Evolutionary conservation across 2,329 filamentous ascomycete genomes (phyloP), one percentile per base, ranked within the genome.

Genomic region (Fonsecaea nubica): DNA sequence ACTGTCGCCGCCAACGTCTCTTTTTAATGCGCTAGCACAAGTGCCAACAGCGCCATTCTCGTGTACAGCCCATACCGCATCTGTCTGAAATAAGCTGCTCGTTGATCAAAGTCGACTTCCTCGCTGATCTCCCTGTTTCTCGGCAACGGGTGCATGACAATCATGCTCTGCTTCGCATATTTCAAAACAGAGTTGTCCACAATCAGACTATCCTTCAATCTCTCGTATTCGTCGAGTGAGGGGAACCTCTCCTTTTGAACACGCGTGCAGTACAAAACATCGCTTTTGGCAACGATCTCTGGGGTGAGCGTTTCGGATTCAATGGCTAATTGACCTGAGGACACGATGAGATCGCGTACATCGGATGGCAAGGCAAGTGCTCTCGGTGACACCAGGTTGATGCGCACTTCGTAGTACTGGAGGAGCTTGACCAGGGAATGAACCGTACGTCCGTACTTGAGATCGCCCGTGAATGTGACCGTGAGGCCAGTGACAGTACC

Each of bases 1-100:
- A 54, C 32, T 45, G 18, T 12, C 40, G 35, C 21, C 10, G 21
- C 58, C 4, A 6, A 6, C 4, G 21, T 13, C 32, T 54, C 45
- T n/a, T 62, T 38, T 21, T 50, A 62, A 25, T 40, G 52, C 18
- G 84, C 89, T 91, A 99, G 90, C 79, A 98, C 92, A 79, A 98
- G 84, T 72, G 95, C 95, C 79, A 99, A 85, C 82, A 99, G 82
- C 74, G 95, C 95, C 95, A 99, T 99, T 78, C 95, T 91, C 80
- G 92, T 96, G 85, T 97, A 98, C 75, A 99, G 87, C 74, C 95
- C 95, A 82, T 98, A 97, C 81, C 91, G 88, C 82, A 97, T 94
- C 91, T 99, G 95, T 91, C 95, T 89, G 82, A 99, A 99, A 84
- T 99, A 99, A 63, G 95, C 94, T 66, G 95, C 95, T 74, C 95